A percentile compares a stretch with the other conserved stretches of the same genome.
These are phyloP conservation scores for Amanita subjunquillea DNA, from an alignment of 768 basidiomycete genomes.

Conservation along the genomic window DNA sequence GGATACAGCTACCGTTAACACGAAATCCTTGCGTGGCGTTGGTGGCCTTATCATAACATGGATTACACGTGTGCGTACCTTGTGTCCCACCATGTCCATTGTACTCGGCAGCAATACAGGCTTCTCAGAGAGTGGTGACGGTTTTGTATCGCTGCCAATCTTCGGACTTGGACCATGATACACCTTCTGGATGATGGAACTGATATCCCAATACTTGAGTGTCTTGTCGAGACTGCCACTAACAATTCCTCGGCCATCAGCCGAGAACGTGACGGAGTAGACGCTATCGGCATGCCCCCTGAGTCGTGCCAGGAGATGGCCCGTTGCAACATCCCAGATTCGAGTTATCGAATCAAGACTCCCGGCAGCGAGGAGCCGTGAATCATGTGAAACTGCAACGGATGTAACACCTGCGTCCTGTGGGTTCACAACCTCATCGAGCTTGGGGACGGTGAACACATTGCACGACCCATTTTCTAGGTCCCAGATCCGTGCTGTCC, in stretches of 20 bases:
- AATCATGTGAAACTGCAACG: conserved; percentile 67
- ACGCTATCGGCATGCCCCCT: conserved; percentile 73
- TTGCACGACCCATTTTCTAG: conserved; percentile 14
- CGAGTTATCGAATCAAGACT: conserved; percentile 61
- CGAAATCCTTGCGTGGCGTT: conserved; percentile 16
- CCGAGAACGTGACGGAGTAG: conserved; percentile 85
- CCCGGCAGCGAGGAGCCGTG: conserved; percentile 51
- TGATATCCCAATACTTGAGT: conserved; percentile 76
- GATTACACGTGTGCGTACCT: conserved; percentile 38
- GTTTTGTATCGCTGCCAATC: conserved; percentile 26
- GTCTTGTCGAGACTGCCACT: conserved; percentile 84
- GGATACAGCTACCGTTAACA: conserved; percentile 37
- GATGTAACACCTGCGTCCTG: conserved; percentile 59
- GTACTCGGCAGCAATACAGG: conserved; percentile 30
- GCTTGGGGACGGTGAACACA: conserved; percentile 32
- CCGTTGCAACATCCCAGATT: conserved; percentile 64
- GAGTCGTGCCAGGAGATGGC: conserved; percentile 55
- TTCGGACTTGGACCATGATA: conserved; percentile 32
- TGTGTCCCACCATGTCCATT: conserved; percentile 73
- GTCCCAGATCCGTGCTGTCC: conserved; percentile 32
- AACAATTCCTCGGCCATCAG: conserved; percentile 81
- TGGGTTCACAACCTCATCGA: conserved; percentile 29
- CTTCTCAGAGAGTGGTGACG: conserved; percentile 52
- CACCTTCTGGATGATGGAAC: conserved; percentile 65
- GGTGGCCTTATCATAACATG: background rate